Base-by-base conservation (phyloP, 352 stramenopile species). In the Phytophthora sp. region DNA sequence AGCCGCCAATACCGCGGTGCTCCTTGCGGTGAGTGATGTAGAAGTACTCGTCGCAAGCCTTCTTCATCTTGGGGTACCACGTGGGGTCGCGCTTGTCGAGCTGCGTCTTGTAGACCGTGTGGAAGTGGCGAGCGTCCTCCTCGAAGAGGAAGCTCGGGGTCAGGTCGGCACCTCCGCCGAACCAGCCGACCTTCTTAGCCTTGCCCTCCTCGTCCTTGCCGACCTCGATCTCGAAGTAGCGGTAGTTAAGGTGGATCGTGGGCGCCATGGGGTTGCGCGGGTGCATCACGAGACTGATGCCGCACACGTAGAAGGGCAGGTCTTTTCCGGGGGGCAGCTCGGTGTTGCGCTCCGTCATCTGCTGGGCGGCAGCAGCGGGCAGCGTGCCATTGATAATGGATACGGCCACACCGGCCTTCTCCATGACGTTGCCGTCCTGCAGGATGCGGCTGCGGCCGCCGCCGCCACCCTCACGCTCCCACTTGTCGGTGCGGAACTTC, bases 31-130 rank as follows among this genome's bases (percentile, higher is more conserved):
- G 96, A 42, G 86, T 73, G 62, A 99, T 99, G 63, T 97, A 88
- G 62, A 99, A 99, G 86, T 99, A 99, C 54, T 97, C 80, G 79
- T 99, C 97, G 38, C 95, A 98, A 72, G 91, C 97, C 54, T 88
- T 84, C 71, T 99, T 99, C 89, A 99, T 99, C 77, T 92, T 89
- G 35, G 84, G 66, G 77, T 99, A 99, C 39, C 84, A 87, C 53
- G 53, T 69, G 30, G 88, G 82, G 76, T 99, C 92, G 64, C 96
- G 88, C 62, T 97, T 94, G 76, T 99, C 96, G 55, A 88, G 61
- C 30, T 72, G 57, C 23, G 66, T 61, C 83, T 99, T 98, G 83
- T 98, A 98, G 1, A 96, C 96, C 31, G 91, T 88, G 74, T 99
- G 97, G 78, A 99, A 99, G 68, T 99, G 95, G 49, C 86, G 89